Base-by-base conservation (phyloP, 352 stramenopile species). In the Globisporangium uncinulatum region DNA sequence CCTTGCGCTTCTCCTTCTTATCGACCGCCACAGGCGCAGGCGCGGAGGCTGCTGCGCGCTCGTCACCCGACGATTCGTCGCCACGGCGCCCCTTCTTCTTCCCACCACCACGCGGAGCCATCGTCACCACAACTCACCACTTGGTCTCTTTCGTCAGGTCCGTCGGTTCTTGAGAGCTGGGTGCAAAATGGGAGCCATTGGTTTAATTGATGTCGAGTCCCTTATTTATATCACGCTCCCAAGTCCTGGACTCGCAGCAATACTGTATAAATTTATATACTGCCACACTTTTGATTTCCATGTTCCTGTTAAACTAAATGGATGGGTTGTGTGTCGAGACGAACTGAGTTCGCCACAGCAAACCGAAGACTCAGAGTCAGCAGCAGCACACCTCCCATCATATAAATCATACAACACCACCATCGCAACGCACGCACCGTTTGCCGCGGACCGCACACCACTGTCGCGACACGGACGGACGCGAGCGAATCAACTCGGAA, bases 71-170 rank as follows among this genome's bases (percentile, higher is more conserved):
- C 56, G 79, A 89, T 61, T 91, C 81, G 64, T 83, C 79, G 49
- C 77, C 81, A 48, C 74, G 76, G 21, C 81, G 78, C 20, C 69
- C 79, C 71, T 92, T 91, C 69, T 92, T 92, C 77, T 92, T 92
- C n/a, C 64, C 59, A 19, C 42, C 37, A 44, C 39, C 43, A 13
- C 59, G 43, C 7, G 77, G 77, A 69, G 82, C 76, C 82, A 92
- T 92, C 10, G 43, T 46, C 41, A 19, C 13, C n/a, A 14, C 43
- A 11, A 8, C 1, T 29, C 17, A 45, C 41, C 44, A 49, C 17
- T 19, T 20, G 10, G 8, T 8, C 31, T 49, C 17, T 49, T 49
- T 29, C 7, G 29, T 4, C 14, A 14, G 3, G 44, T 49, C 14
- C 21, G 17, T 13, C 19, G n/a, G 14, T 48, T 15, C 36, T 36